Conservation (phyloP, 805 yeast genomes). For the Saccharomycopsis sp. region DNA sequence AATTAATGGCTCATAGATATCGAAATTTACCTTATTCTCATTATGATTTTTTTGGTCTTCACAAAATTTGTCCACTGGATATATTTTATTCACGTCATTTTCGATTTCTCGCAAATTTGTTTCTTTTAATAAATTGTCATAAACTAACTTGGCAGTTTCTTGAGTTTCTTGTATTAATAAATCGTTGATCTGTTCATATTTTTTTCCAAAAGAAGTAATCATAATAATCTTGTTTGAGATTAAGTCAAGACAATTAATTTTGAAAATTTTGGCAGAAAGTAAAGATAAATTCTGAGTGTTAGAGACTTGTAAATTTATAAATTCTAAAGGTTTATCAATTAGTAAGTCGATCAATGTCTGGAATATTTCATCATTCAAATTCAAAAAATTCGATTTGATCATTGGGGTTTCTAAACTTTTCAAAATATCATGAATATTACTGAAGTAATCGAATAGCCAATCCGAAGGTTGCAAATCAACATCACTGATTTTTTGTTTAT, state of each 20-base stretch:
- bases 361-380: conserved; percentile 28
- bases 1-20: conserved; percentile 50
- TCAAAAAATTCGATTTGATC: conserved; percentile 25
- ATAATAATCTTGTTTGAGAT: conserved; percentile 44
- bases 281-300: conserved; percentile 5
- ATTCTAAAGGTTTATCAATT: conserved; percentile 31
- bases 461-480: conserved; percentile 70
- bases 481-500: conserved; percentile 15
- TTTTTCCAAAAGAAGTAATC: conserved; percentile 28
- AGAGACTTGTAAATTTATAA: conserved; percentile 23
- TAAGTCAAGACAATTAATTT: conserved; percentile 51
- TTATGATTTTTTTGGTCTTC: conserved; percentile 23
- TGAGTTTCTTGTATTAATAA: conserved; percentile 22
- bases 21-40: conserved; percentile 29
- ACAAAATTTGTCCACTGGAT: conserved; percentile 39
- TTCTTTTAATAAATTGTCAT: conserved; percentile 35
- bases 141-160: conserved; percentile 35
- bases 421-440: conserved; percentile 49
- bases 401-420: conserved; percentile 26
- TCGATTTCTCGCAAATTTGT: conserved; percentile 49
- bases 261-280: conserved; percentile 28
- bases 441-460: conserved; percentile 62
- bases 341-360: conserved; percentile 30
- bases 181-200: conserved; percentile 29
- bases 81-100: conserved; percentile 63